Base-by-base conservation (phyloP, 2,329 filamentous ascomycete species). In the Intubia oerlemansii region DNA sequence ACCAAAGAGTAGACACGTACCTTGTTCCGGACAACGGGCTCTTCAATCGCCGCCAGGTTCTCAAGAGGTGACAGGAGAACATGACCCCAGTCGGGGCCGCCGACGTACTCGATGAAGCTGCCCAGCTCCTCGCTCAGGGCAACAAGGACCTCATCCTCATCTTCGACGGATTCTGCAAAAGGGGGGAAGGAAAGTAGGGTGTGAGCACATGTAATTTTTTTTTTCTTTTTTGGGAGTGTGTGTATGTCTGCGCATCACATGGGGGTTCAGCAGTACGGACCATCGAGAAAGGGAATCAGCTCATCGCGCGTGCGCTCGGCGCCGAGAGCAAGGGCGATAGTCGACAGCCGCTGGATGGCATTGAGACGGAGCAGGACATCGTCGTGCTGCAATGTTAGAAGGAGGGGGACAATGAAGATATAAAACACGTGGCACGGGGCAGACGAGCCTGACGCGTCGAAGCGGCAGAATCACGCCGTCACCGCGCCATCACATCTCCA, bases 361-460 rank as follows among this genome's bases (percentile, higher is more conserved):
- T 98, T 98, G 55, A 98, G 68, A 52, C 88, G 80, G 50, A 98
- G 73, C 40, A 95, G 69, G 43, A 98, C 88, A 64, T 98, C 90
- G 52, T 98, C 88, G 56, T 98, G 88, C 85, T 98, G 33, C 24
- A 20, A 15, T 15, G 25, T 25, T 20, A 9, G n/a, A n/a, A n/a
- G n/a, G n/a, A n/a, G n/a, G n/a, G n/a, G n/a, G n/a, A n/a, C n/a
- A n/a, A n/a, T n/a, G n/a, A n/a, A n/a, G n/a, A n/a, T n/a, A n/a
- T n/a, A n/a, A n/a, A n/a, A n/a, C n/a, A n/a, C n/a, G n/a, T n/a
- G n/a, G n/a, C n/a, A n/a, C n/a, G n/a, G n/a, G n/a, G n/a, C n/a
- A n/a, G n/a, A n/a, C n/a, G n/a, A n/a, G n/a, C n/a, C n/a, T n/a
- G n/a, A n/a, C n/a, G n/a, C n/a, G n/a, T n/a, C n/a, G n/a, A n/a